Conservation (phyloP, 2,329 filamentous ascomycete genomes). For the Penicillium sp. region DNA sequence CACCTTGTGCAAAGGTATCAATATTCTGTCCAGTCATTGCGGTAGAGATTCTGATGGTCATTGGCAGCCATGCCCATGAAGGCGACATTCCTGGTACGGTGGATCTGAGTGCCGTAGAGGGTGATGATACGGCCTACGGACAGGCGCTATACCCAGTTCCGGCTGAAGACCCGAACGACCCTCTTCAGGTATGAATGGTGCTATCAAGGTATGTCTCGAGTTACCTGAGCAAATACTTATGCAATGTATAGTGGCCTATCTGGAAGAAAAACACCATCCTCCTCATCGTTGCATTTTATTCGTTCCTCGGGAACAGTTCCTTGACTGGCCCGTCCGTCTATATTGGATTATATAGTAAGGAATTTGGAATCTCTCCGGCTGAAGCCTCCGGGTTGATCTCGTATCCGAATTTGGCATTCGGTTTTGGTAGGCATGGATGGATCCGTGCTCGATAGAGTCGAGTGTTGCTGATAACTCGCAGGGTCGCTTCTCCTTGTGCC, state of each 20-base stretch:
- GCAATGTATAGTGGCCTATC: slow-evolving; percentile 45
- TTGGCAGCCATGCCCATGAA: slow-evolving; percentile 51
- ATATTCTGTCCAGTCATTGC: not conserved
- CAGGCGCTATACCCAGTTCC: slow-evolving; percentile 59
- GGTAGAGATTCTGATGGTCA: not conserved
- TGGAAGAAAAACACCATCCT: slow-evolving; percentile 56
- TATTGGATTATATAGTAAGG: slow-evolving; percentile 50
- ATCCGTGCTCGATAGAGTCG: not conserved
- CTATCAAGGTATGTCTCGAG: not conserved
- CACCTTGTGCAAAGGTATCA: slow-evolving; percentile 13
- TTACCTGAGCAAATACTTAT: not conserved
- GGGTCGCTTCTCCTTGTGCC: slow-evolving; percentile 54
- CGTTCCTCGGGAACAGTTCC: slow-evolving; percentile 55
- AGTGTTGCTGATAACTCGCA: slow-evolving; percentile 8
- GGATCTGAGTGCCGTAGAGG: slow-evolving; percentile 50
- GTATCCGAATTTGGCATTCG: slow-evolving; percentile 58
- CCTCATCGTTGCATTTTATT: slow-evolving; percentile 51
- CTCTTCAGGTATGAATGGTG: slow-evolving; percentile 43
- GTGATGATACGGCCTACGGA: slow-evolving; percentile 56
- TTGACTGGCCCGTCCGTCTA: slow-evolving; percentile 56
- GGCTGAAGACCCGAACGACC: slow-evolving; percentile 58
- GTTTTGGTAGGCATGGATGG: slow-evolving; percentile 44
- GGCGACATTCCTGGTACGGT: slow-evolving; percentile 55
- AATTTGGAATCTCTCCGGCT: slow-evolving; percentile 49
- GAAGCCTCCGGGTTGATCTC: slow-evolving; percentile 54